Evolutionary conservation across 2,329 filamentous ascomycete species (phyloP).

Genomic region (Beauveria sp.): DNA sequence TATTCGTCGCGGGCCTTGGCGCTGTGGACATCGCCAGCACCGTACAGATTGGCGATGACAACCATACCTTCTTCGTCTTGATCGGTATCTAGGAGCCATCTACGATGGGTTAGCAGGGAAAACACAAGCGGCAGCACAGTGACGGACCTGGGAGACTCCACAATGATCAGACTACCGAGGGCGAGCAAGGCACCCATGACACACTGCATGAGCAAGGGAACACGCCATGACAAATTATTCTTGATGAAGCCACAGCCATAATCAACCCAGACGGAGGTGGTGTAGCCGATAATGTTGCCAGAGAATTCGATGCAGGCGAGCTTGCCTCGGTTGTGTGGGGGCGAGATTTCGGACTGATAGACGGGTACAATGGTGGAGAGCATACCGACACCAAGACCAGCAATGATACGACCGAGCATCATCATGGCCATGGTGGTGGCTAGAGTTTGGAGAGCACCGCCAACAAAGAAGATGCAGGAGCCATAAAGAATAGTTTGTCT

Average conservation of each 20-base stretch:
- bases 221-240: conserved; percentile 78
- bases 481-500: conserved; percentile 89
- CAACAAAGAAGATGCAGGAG: conserved; percentile 77
- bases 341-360: conserved; percentile 92
- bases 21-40: conserved; percentile 91
- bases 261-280: conserved; percentile 96
- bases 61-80: conserved; percentile 98
- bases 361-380: conserved; percentile 88
- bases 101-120: conserved; percentile 31
- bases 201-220: conserved; percentile 88
- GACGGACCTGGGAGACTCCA: conserved; percentile 80
- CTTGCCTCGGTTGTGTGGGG: conserved; percentile 91
- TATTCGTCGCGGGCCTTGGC: conserved; percentile 90
- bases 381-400: conserved; percentile 79
- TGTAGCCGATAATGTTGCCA: conserved; percentile 92
- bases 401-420: conserved; percentile 74
- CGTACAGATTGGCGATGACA: conserved; percentile 95
- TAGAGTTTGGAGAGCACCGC: conserved; percentile 77
- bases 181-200: conserved; percentile 85
- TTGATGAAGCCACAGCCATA: conserved; percentile 92
- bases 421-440: conserved; percentile 84
- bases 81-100: conserved; percentile 96
- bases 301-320: conserved; percentile 97
- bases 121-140: conserved; percentile 16
- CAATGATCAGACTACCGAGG: conserved; percentile 82